Conservation (phyloP, 2,329 filamentous ascomycete genomes). For the Trichophyton mentagrophytes region DNA sequence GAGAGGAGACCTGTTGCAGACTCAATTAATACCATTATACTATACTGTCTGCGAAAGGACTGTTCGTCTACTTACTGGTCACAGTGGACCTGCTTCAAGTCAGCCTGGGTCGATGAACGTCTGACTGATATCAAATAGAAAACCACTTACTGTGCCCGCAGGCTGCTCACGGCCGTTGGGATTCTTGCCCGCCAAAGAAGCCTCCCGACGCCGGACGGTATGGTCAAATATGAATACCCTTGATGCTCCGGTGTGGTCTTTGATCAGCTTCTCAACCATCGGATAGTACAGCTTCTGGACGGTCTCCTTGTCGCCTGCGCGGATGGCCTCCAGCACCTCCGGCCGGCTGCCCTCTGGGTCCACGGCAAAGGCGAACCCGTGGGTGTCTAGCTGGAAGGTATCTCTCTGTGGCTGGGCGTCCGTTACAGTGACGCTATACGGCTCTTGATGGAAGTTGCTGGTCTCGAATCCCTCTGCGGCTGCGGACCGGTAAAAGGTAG, state of each 20-base stretch:
- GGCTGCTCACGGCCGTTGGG: not conserved
- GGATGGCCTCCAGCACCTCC: not conserved
- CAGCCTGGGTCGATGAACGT: not conserved
- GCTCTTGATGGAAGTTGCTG: not conserved
- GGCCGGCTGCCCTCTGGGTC: slow-evolving; percentile 33
- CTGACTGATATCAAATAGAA: not conserved
- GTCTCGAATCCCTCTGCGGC: not conserved
- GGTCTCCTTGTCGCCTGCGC: not conserved
- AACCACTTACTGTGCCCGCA: not conserved
- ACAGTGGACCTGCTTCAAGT: not conserved
- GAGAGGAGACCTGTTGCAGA: not conserved
- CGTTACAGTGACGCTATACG: not conserved
- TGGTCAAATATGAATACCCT: slow-evolving; percentile 72
- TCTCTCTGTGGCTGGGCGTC: not conserved
- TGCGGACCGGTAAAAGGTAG: not conserved
- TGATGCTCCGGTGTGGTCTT: slow-evolving; percentile 52
- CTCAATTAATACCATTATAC: not conserved
- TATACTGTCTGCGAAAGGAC: not conserved
- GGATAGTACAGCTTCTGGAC: slow-evolving; percentile 55
- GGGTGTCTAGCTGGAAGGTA: not conserved
- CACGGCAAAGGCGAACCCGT: slow-evolving; percentile 5
- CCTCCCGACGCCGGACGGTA: slow-evolving; percentile 55
- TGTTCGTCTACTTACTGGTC: not conserved
- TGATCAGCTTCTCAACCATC: slow-evolving; percentile 61
- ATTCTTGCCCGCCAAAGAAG: not conserved